phyloP scores from a whole-genome alignment of 768 basidiomycete genomes.

The Collybia mongolica region DNA sequence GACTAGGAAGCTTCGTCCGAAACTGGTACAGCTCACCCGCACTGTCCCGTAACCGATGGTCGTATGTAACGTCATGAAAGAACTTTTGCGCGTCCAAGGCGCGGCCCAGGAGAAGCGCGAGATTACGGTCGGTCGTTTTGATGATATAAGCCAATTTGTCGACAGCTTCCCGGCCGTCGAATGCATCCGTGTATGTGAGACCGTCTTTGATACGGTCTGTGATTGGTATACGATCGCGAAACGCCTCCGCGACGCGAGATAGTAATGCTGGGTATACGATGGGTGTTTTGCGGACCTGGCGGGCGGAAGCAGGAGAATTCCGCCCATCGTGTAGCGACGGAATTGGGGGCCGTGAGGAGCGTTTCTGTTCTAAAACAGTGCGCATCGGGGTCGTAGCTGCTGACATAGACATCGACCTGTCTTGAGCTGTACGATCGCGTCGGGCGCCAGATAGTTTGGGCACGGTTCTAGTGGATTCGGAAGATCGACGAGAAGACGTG shows the following conservation, averaged over 20 bases:
- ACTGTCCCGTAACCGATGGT: constrained; percentile 91
- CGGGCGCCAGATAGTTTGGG: constrained; percentile 49
- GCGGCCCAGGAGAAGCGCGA: constrained; percentile 91
- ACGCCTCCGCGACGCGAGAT: constrained; percentile 92
- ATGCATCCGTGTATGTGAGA: constrained; percentile 92
- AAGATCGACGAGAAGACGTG: constrained; percentile 53
- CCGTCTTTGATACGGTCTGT: constrained; percentile 90
- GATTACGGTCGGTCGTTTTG: constrained; percentile 95
- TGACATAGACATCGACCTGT: constrained; percentile 78
- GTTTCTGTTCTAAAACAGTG: constrained; percentile 38
- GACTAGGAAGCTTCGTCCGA: constrained; percentile 75
- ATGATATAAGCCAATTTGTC: constrained; percentile 98
- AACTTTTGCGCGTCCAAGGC: constrained; percentile 98
- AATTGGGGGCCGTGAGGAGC: constrained; percentile 30
- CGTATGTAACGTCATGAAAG: constrained; percentile 99
- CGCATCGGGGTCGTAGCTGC: constrained; percentile 53
- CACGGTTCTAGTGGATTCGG: constrained; percentile 66
- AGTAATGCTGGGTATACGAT: constrained; percentile 94
- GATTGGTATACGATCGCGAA: constrained; percentile 77
- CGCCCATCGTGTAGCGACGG: constrained; percentile 36
- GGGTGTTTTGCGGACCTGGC: constrained; percentile 56
- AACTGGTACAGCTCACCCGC: constrained; percentile 92
- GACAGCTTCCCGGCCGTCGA: constrained; percentile 96
- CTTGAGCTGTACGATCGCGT: constrained; percentile 60
- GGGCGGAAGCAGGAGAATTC: constrained; percentile 38